Conservation (phyloP, 2,329 filamentous ascomycete genomes). For the Westerdykella sp. region DNA sequence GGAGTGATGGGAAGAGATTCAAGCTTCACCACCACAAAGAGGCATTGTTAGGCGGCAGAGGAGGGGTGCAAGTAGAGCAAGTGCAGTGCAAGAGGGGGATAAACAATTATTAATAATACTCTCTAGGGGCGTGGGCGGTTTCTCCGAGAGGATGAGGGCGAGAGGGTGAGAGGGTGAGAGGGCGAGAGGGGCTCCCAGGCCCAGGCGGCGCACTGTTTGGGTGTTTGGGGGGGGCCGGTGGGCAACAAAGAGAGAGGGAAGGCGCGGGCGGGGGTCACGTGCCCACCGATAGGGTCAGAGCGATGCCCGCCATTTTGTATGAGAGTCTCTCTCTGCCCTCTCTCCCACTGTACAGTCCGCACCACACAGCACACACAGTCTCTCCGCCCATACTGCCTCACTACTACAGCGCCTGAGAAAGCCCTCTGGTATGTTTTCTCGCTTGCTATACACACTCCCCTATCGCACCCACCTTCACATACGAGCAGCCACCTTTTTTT, state of each 20-base stretch:
- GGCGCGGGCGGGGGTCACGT: neutral
- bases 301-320: conserved; percentile 6
- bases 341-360: conserved; percentile 3
- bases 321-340: conserved; percentile 6
- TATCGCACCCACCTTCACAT: conserved; percentile 14
- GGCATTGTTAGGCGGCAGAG: too few species aligned
- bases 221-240: neutral
- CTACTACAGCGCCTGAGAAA: neutral
- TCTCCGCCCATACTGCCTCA: conserved; percentile 2
- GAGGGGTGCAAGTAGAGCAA: too few species aligned
- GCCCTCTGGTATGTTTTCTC: conserved; percentile 27
- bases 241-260: neutral
- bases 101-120: too few species aligned
- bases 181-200: neutral
- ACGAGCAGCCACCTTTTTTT: conserved; percentile 28
- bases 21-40: too few species aligned
- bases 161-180: neutral
- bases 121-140: too few species aligned
- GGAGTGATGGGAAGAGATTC: conserved; percentile 4
- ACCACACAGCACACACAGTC: conserved; percentile 11
- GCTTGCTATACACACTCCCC: conserved; percentile 12
- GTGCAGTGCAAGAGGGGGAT: too few species aligned
- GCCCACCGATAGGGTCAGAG: conserved; percentile 6
- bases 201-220: too few species aligned
- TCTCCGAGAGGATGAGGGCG: too few species aligned